Evolutionary conservation across 2,329 filamentous ascomycete species (phyloP), one percentile per base, ranked within the genome.

Genomic region (Diatrype stigma): DNA sequence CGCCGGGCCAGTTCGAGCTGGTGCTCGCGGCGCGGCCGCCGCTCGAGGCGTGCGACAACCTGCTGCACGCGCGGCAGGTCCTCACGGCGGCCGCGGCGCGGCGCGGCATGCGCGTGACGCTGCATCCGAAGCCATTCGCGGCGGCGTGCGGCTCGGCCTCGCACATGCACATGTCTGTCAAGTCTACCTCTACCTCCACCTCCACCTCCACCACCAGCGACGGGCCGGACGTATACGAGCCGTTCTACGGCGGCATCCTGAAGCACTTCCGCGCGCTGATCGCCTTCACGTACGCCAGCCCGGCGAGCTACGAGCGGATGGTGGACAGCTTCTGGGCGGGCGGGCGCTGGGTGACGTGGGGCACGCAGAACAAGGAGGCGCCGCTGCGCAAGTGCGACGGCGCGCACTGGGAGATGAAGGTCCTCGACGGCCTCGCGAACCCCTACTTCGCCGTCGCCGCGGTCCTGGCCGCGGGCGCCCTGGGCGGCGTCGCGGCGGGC

Each of bases 301-400:
- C 80, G 1, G 75, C 76, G 0, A 89, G 85, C 65, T 94, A 94
- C 66, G 79, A 80, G 34, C 80, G 89, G 4, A 76, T 89, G 11
- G 68, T 71, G 1, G 84, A 90, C 48, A 80, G 88, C n/a, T 74
- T 73, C 52, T 94, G 89, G 89, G 80, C 87, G 0, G 88, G 88
- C n/a, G 88, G 88, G 0, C 80, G 84, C 7, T 92, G 86, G 84
- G 80, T 92, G 0, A 73, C 85, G 0, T 95, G 89, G 89, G 90
- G 90, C 12, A 87, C 83, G 4, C 85, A 94, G 69, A 94, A 94
- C 66, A 82, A 87, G 17, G 88, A 93, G 71, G 76, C 82, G 4
- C 86, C 89, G 0, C 73, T 95, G 10, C 80, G 89, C 12, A 85
- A 86, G 64, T 79, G 90, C 45, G 72, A 73, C 3, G 71, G 67